Base-by-base conservation (phyloP, 768 basidiomycete genomes). In the Suillus hirtellus region DNA sequence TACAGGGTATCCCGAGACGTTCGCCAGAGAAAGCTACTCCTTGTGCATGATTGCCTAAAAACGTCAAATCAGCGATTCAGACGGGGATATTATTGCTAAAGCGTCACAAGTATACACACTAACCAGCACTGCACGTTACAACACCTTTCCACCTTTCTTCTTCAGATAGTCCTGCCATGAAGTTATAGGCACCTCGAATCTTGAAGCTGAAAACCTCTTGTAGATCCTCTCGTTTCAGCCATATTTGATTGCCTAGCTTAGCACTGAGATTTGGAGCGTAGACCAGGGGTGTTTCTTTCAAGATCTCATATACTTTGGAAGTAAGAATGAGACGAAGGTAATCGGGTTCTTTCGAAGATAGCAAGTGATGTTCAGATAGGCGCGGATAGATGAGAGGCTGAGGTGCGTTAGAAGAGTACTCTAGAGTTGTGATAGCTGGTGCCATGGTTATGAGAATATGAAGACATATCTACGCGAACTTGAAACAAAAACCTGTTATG, bases 191-290 rank as follows among this genome's bases (percentile, higher is more conserved):
- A 27, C 97, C 97, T 5, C 97, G 84, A 54, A 99, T 95, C 74
- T 99, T 99, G 87, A 99, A 99, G 74, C 93, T 96, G 75, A 99
- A 99, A 21, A 99, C 97, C 71, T 94, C 90, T 53, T 99, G 96
- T 2, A 97, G 83, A 71, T 99, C 97, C 76, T 99, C 97, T 31
- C 97, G 87, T 78, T 99, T 99, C 63, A 99, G 85, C 87, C 90
- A 96, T 76, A 99, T 90, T 68, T 96, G 86, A 73, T 94, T 95
- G 1, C 97, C 97, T 1, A 99, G 81, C 65, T 90, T 88, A 65
- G 89, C 77, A 69, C 93, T 96, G 24, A 99, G 85, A 71, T 92
- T 93, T 19, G 88, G 85, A 35, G 96, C 96, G 59, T 84, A 83
- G 21, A 95, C 90, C 46, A 99, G 84, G 2, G 96, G 96, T 0